These are phyloP conservation scores for Solanum habrochaites DNA, from an alignment of 257 asterid species.

Conservation along the genomic window DNA sequence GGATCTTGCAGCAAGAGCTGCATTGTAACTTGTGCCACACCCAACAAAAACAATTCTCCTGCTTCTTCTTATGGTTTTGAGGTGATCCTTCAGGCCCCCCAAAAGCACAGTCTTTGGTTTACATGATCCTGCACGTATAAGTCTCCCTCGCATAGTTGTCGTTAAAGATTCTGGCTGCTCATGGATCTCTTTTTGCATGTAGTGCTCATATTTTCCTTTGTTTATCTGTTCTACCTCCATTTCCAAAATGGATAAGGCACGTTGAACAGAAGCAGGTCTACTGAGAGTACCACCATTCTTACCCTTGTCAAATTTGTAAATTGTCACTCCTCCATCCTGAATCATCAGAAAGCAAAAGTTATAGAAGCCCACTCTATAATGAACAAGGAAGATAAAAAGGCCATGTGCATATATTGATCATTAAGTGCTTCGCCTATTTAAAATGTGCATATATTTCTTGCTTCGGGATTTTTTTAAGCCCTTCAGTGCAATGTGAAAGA, in stretches of 20 bases:
- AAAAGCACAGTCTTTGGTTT: slow-evolving; percentile 82
- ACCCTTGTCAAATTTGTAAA: slow-evolving; percentile 63
- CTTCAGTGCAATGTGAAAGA: background rate
- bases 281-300: slow-evolving; percentile 44
- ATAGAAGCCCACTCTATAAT: background rate
- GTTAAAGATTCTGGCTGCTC: slow-evolving; percentile 94
- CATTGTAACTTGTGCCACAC: slow-evolving; percentile 95
- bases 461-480: background rate
- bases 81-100: slow-evolving; percentile 95
- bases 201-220: slow-evolving; percentile 89
- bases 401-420: background rate
- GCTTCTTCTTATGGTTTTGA: slow-evolving; percentile 90
- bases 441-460: background rate
- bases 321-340: slow-evolving; percentile 87
- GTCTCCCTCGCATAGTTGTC: slow-evolving; percentile 96
- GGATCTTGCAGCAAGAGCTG: slow-evolving; percentile 95
- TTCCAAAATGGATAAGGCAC: slow-evolving; percentile 86
- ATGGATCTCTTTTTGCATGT: slow-evolving; percentile 98
- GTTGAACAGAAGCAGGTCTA: slow-evolving; percentile 82
- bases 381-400: background rate
- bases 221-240: slow-evolving; percentile 98
- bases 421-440: background rate
- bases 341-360: slow-evolving; percentile 4
- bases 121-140: slow-evolving; percentile 85
- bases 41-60: slow-evolving; percentile 91